Conservation (phyloP, 1,284 basidiomycete species). For the Marasmius tenuissimus region DNA sequence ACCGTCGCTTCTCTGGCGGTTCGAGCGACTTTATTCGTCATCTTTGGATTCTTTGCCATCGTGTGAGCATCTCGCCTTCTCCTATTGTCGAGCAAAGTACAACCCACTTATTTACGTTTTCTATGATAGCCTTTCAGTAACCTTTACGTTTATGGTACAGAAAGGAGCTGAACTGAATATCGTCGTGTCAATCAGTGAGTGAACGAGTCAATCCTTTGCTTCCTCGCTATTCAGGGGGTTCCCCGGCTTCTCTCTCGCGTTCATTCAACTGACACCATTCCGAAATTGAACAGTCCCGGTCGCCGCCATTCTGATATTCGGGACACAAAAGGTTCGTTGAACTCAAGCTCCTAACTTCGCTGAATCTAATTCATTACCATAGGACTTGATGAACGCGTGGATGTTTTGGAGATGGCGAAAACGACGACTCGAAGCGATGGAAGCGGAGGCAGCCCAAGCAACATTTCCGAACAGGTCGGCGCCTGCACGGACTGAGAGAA, state of each 20-base stretch:
- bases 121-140: slow-evolving; percentile 4
- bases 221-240: neutral
- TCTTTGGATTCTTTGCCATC: slow-evolving; percentile 14
- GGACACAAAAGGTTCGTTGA: slow-evolving; percentile 10
- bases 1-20: slow-evolving; percentile 5
- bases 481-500: neutral
- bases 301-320: slow-evolving; percentile 9
- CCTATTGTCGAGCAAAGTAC: neutral
- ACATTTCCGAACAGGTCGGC: neutral
- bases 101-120: neutral
- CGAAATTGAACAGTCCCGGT: slow-evolving; percentile 9
- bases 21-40: slow-evolving; percentile 7
- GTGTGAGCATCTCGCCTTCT: slow-evolving; percentile 1
- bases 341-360: neutral
- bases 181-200: slow-evolving; percentile 12
- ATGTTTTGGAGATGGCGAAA: slow-evolving; percentile 11
- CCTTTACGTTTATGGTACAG: slow-evolving; percentile 11
- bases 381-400: slow-evolving; percentile 12
- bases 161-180: slow-evolving; percentile 13
- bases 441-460: neutral
- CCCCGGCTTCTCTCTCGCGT: neutral
- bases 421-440: neutral
- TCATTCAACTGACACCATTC: neutral
- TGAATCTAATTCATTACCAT: neutral
- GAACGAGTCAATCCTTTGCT: neutral